phyloP scores from a whole-genome alignment of 257 asterid genomes.

The Nicotiana tabacum region DNA sequence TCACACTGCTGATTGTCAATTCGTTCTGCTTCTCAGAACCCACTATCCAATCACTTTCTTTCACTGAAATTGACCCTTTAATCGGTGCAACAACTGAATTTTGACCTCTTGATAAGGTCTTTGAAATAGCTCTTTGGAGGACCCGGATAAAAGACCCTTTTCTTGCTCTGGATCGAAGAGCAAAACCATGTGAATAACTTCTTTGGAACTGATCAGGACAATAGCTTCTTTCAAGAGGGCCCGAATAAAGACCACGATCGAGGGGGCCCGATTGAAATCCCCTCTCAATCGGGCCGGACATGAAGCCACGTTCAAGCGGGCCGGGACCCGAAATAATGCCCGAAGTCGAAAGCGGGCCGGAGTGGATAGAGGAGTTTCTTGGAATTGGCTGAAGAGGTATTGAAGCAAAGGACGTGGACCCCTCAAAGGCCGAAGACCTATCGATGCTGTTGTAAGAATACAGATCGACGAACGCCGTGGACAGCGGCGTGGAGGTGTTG shows the following conservation, averaged over 20 bases:
- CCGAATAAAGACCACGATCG: constrained; percentile 64
- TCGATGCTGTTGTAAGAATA: constrained; percentile 56
- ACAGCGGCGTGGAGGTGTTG: constrained; percentile 86
- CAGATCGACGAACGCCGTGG: constrained; percentile 63
- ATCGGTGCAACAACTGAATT: constrained; percentile 88
- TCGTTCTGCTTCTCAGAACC: constrained; percentile 70
- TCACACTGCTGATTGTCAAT: constrained; percentile 61
- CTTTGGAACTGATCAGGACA: constrained; percentile 60
- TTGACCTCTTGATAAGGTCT: constrained; percentile 64
- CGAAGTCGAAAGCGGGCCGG: constrained; percentile 53
- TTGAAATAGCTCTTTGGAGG: constrained; percentile 63
- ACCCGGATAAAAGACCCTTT: constrained; percentile 58
- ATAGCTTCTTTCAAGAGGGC: constrained; percentile 60
- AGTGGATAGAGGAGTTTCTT: constrained; percentile 42
- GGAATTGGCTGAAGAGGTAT: constrained; percentile 87
- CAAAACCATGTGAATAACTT: constrained; percentile 81
- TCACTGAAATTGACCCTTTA: constrained; percentile 53
- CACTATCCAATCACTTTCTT: constrained; percentile 58
- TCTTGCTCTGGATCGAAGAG: constrained; percentile 51
- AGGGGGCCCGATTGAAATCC: constrained; percentile 78
- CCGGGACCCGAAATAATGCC: constrained; percentile 55
- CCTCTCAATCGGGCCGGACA: constrained; percentile 87
- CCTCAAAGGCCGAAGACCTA: constrained; percentile 78
- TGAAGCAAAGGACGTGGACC: constrained; percentile 81
- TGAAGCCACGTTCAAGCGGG: constrained; percentile 65